phyloP scores from a whole-genome alignment of 495 filamentous ascomycete species.

The Penicillium taxi region DNA sequence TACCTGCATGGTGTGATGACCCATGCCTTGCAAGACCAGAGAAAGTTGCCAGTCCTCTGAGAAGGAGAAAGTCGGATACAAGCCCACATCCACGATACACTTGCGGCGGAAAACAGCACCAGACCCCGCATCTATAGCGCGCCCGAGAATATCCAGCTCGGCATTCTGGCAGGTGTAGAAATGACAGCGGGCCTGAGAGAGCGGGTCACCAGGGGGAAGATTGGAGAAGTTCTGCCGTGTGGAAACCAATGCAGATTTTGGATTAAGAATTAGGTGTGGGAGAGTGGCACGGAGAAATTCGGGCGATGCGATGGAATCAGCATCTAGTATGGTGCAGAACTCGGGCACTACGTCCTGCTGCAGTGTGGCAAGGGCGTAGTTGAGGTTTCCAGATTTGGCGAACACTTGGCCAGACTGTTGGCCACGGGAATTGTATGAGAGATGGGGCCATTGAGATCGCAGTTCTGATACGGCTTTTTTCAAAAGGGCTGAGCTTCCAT shows the following conservation, averaged over 20 bases:
- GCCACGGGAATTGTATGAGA: constrained; percentile 40
- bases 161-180: constrained; percentile 34
- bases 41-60: constrained; percentile 47
- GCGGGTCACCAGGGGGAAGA: constrained; percentile 39
- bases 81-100: constrained; percentile 37
- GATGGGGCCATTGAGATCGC: constrained; percentile 24
- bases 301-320: constrained; percentile 38
- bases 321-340: constrained; percentile 32
- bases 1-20: constrained; percentile 38
- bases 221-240: constrained; percentile 46
- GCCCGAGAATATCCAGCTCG: constrained; percentile 18
- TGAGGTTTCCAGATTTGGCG: constrained; percentile 50
- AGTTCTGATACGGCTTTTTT: constrained; percentile 21
- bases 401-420: constrained; percentile 33
- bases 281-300: constrained; percentile 45
- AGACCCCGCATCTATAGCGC: constrained; percentile 36
- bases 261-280: constrained; percentile 39
- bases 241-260: constrained; percentile 22
- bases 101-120: constrained; percentile 42
- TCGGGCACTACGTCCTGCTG: constrained; percentile 35
- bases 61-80: constrained; percentile 43
- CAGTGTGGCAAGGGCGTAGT: constrained; percentile 37
- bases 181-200: constrained; percentile 37
- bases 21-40: constrained; percentile 33
- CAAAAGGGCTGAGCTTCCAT: constrained; percentile 35